phyloP scores from a whole-genome alignment of 75 land plant genomes.

The Cupressus sempervirens region DNA sequence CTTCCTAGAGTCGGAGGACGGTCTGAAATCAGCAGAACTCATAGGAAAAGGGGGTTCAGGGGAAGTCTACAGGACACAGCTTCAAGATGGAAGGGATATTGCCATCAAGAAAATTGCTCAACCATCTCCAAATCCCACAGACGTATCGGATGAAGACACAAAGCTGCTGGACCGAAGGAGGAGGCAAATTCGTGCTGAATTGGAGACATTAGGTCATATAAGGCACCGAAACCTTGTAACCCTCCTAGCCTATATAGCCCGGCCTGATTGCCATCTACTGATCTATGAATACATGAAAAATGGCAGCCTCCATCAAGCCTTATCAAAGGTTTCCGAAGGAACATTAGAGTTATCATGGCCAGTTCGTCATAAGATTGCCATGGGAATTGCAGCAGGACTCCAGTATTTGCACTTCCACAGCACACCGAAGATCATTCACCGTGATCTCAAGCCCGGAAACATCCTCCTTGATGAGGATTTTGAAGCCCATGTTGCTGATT shows the following conservation, averaged over 20 bases:
- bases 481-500: slow-evolving; percentile 70
- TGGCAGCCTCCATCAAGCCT: slow-evolving; percentile 66
- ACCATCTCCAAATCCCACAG: slow-evolving; percentile 27
- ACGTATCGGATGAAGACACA: slow-evolving; percentile 40
- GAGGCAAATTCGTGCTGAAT: slow-evolving; percentile 78
- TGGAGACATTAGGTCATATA: slow-evolving; percentile 79
- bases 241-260: slow-evolving; percentile 61
- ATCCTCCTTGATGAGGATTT: slow-evolving; percentile 58
- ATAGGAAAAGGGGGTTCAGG: slow-evolving; percentile 85
- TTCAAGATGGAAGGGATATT: slow-evolving; percentile 28
- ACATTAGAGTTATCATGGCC: slow-evolving; percentile 55
- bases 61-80: slow-evolving; percentile 66
- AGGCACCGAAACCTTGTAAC: slow-evolving; percentile 80
- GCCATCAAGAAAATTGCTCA: slow-evolving; percentile 43
- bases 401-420: slow-evolving; percentile 73
- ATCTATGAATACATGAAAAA: slow-evolving; percentile 92
- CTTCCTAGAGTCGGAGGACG: slow-evolving; percentile 75
- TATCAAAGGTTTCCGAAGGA: slow-evolving; percentile 40
- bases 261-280: slow-evolving; percentile 67
- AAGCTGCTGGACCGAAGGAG: slow-evolving; percentile 32
- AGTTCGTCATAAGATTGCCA: slow-evolving; percentile 38
- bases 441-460: slow-evolving; percentile 81
- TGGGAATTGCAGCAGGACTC: slow-evolving; percentile 71
- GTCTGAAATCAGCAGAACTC: slow-evolving; percentile 29
- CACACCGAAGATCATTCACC: slow-evolving; percentile 63